phyloP scores from a whole-genome alignment of 129 eudicot species.

The Chrysanthemum seticuspe region DNA sequence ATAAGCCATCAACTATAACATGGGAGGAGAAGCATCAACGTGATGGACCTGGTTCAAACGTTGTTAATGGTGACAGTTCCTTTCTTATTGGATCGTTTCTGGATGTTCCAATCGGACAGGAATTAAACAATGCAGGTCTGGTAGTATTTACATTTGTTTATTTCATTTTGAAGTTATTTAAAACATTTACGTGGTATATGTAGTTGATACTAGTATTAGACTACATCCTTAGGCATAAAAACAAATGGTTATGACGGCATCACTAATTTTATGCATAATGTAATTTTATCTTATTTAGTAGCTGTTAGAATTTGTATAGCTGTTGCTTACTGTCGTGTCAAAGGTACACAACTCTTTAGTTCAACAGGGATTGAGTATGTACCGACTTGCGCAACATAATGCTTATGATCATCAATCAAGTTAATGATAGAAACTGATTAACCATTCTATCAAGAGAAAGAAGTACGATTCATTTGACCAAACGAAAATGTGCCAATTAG shows the following conservation, averaged over 20 bases:
- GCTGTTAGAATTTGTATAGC: no score
- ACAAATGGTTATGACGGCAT: background rate
- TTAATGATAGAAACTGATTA: no score
- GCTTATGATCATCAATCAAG: no score
- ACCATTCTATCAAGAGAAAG: no score
- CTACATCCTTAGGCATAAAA: background rate
- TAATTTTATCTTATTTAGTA: no score
- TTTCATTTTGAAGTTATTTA: background rate
- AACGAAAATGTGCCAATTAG: no score
- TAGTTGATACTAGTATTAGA: slow-evolving; percentile 13
- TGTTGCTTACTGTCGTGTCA: background rate
- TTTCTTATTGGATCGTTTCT: slow-evolving; percentile 84
- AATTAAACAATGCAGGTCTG: slow-evolving; percentile 72
- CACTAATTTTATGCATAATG: no score
- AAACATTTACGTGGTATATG: slow-evolving; percentile 3
- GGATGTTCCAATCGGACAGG: slow-evolving; percentile 96
- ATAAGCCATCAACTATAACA: slow-evolving; percentile 47
- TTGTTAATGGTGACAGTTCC: slow-evolving; percentile 51
- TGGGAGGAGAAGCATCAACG: slow-evolving; percentile 94
- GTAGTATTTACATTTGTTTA: slow-evolving; percentile 18
- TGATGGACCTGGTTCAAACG: slow-evolving; percentile 64
- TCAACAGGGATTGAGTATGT: no score
- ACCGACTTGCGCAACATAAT: no score
- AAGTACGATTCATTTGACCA: no score
- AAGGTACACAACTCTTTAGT: background rate